Conservation (phyloP, 441 rosid genomes). For the Erodium moschatum region DNA sequence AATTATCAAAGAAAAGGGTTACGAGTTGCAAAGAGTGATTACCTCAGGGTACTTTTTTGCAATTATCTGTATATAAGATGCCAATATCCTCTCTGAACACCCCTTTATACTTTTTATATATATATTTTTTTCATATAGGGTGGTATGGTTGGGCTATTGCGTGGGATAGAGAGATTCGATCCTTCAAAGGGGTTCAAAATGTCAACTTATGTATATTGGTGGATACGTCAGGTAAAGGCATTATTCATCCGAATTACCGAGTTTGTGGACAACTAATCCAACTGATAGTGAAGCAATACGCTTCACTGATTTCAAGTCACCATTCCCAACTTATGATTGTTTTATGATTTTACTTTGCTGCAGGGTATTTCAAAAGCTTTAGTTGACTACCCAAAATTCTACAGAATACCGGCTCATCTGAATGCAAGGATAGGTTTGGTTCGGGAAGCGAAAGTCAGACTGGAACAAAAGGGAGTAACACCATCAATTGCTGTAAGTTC, state of each 20-base stretch:
- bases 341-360: slow-evolving; percentile 12
- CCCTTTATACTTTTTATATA: background rate
- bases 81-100: background rate
- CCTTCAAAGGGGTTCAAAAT: slow-evolving; percentile 88
- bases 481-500: slow-evolving; percentile 84
- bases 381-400: slow-evolving; percentile 70
- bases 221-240: slow-evolving; percentile 84
- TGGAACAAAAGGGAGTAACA: slow-evolving; percentile 70
- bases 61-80: background rate
- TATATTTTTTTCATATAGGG: slow-evolving; percentile 44
- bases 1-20: no score
- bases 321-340: background rate
- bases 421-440: slow-evolving; percentile 79
- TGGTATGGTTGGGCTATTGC: slow-evolving; percentile 79
- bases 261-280: background rate
- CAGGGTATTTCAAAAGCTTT: slow-evolving; percentile 86
- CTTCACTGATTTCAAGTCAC: background rate
- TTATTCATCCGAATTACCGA: background rate
- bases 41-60: background rate
- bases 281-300: background rate
- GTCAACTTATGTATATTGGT: slow-evolving; percentile 97
- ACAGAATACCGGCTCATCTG: slow-evolving; percentile 73
- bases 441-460: slow-evolving; percentile 70
- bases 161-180: slow-evolving; percentile 93
- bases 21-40: no score